These are phyloP conservation scores for Macrolepiota fuliginosa DNA, from an alignment of 768 basidiomycete species.

Conservation along the genomic window DNA sequence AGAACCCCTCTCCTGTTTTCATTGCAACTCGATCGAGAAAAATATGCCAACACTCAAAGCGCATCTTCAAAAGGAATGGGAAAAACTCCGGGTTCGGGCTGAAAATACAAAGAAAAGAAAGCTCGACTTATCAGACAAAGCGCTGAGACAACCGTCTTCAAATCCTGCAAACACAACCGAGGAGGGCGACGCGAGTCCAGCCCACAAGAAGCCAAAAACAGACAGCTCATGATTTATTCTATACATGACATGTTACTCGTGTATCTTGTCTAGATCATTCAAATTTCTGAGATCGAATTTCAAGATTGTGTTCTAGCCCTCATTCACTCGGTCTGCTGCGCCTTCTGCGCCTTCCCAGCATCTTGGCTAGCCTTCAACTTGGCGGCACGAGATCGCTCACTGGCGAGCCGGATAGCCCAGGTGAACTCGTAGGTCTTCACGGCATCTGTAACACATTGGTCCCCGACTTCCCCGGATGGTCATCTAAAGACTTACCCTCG, in stretches of 20 bases:
- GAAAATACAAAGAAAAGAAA: constrained; percentile 75
- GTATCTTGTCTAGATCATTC: background rate
- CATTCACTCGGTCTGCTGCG: constrained; percentile 6
- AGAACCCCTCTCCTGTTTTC: constrained; percentile 65
- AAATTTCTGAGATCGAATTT: background rate
- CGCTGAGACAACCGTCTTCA: constrained; percentile 66
- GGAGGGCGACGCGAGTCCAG: constrained; percentile 29
- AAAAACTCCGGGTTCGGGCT: constrained; percentile 57
- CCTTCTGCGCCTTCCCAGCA: constrained; percentile 25
- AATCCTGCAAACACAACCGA: constrained; percentile 37
- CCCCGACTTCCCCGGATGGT: background rate
- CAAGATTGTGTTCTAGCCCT: background rate
- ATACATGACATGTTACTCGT: background rate
- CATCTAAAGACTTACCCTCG: constrained; percentile 53
- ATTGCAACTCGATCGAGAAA: constrained; percentile 57
- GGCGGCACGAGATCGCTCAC: constrained; percentile 59
- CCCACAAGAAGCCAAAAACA: constrained; percentile 28
- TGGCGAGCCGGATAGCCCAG: constrained; percentile 87
- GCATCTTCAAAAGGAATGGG: constrained; percentile 78
- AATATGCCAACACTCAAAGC: constrained; percentile 74
- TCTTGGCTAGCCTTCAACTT: constrained; percentile 35
- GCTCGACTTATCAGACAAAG: constrained; percentile 56
- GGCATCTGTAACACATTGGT: constrained; percentile 52
- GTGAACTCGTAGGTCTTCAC: constrained; percentile 88
- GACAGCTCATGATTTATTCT: constrained; percentile 22